phyloP scores from a whole-genome alignment of 495 filamentous ascomycete species.

The Penicillium bovifimosum region DNA sequence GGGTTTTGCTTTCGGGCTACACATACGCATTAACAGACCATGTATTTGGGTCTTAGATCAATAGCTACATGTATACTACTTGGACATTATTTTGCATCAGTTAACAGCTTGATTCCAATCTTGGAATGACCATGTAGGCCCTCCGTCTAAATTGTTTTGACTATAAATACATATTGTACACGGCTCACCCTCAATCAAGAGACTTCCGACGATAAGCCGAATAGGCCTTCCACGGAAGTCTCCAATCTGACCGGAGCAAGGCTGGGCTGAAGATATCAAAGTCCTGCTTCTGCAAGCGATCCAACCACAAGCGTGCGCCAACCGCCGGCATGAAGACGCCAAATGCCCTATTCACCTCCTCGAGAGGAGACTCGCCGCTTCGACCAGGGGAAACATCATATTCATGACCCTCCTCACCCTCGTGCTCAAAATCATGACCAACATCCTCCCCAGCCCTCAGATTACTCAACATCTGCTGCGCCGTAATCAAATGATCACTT shows the following conservation, averaged over 20 bases:
- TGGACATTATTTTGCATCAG: neutral
- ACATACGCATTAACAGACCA: neutral
- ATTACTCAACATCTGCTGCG: slow-evolving; percentile 81
- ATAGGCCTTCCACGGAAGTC: slow-evolving; percentile 80
- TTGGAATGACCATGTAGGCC: no score
- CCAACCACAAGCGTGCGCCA: slow-evolving; percentile 71
- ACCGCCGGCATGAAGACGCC: slow-evolving; percentile 74
- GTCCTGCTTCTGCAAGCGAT: slow-evolving; percentile 67
- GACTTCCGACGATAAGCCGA: slow-evolving; percentile 56
- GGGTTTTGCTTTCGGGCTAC: no score
- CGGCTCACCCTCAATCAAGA: slow-evolving; percentile 38
- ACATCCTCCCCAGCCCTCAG: slow-evolving; percentile 64
- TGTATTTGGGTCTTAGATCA: neutral
- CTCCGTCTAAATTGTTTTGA: neutral
- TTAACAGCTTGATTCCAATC: neutral
- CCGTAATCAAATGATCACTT: slow-evolving; percentile 92
- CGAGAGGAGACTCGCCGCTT: slow-evolving; percentile 37
- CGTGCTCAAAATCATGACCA: slow-evolving; percentile 82
- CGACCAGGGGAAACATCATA: slow-evolving; percentile 39
- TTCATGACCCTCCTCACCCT: slow-evolving; percentile 68
- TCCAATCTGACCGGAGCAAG: slow-evolving; percentile 71
- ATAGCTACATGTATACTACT: neutral
- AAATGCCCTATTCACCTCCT: slow-evolving; percentile 63
- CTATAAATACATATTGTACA: slow-evolving; percentile 19
- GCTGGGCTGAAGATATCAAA: slow-evolving; percentile 74